These are phyloP conservation scores for Tetracladium marchalianum DNA, from an alignment of 495 filamentous ascomycete species.

Conservation along the genomic window DNA sequence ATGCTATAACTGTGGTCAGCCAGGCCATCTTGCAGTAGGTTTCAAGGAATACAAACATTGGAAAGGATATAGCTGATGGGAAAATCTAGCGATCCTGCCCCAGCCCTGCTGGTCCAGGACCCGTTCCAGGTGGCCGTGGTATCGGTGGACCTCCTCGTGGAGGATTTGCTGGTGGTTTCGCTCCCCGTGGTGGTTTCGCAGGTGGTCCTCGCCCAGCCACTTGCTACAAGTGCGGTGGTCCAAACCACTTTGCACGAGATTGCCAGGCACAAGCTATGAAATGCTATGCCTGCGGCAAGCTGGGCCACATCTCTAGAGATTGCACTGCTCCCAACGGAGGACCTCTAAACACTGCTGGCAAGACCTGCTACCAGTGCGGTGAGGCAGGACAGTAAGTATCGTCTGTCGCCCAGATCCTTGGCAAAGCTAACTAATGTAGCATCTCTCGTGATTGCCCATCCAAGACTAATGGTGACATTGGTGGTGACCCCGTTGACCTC, in stretches of 20 bases:
- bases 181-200: slow-evolving; percentile 60
- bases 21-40: slow-evolving; percentile 69
- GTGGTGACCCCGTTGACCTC: slow-evolving; percentile 24
- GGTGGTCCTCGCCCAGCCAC: slow-evolving; percentile 71
- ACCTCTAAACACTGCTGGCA: slow-evolving; percentile 87
- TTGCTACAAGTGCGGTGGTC: slow-evolving; percentile 99
- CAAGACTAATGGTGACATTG: slow-evolving; percentile 36
- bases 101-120: slow-evolving; percentile 46
- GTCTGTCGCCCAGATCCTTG: not conserved
- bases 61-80: slow-evolving; percentile 3
- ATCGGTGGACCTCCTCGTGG: slow-evolving; percentile 57
- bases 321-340: slow-evolving; percentile 97
- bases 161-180: slow-evolving; percentile 52
- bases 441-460: slow-evolving; percentile 25
- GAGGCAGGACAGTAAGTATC: slow-evolving; percentile 61
- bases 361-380: slow-evolving; percentile 97
- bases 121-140: slow-evolving; percentile 46
- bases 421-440: not conserved
- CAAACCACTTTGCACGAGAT: slow-evolving; percentile 97
- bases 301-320: slow-evolving; percentile 95
- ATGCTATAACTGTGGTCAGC: slow-evolving; percentile 92
- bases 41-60: not conserved
- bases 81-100: slow-evolving; percentile 68
- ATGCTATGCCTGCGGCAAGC: slow-evolving; percentile 98
- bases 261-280: slow-evolving; percentile 99